These are phyloP conservation scores for Kluyveromyces nonfermentans DNA, from an alignment of 805 yeast species.

Conservation along the genomic window DNA sequence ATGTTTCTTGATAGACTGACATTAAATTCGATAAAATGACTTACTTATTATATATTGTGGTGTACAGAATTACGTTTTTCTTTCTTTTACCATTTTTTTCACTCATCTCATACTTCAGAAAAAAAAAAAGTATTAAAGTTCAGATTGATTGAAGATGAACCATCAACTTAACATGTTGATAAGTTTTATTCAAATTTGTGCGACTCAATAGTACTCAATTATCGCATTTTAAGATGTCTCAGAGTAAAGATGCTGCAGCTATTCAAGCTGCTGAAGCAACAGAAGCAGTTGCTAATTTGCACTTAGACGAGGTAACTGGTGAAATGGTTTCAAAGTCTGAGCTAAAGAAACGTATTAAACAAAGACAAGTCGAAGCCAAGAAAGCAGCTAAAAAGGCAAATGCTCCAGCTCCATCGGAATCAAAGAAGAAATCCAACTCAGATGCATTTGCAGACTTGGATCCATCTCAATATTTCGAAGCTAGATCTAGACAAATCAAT, in stretches of 20 bases:
- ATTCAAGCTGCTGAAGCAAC: slow-evolving; percentile 31
- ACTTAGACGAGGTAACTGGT: slow-evolving; percentile 90
- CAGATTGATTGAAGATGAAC: no score
- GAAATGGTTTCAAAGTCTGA: slow-evolving; percentile 95
- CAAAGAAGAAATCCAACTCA: slow-evolving; percentile 43
- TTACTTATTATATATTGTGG: background rate
- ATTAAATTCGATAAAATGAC: background rate
- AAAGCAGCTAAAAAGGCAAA: slow-evolving; percentile 82
- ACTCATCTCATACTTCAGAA: background rate
- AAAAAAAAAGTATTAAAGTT: no score
- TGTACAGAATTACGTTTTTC: background rate
- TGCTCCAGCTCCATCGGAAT: slow-evolving; percentile 32
- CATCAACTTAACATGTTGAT: no score
- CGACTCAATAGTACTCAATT: background rate
- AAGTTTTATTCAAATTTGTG: no score
- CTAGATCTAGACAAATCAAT: slow-evolving; percentile 82
- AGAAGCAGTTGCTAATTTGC: slow-evolving; percentile 67
- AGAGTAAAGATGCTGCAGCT: slow-evolving; percentile 42
- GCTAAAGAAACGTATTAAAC: slow-evolving; percentile 90
- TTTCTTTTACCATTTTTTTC: background rate
- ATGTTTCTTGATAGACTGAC: background rate
- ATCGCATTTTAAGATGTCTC: slow-evolving; percentile 22
- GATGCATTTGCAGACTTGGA: slow-evolving; percentile 78
- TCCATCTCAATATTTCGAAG: slow-evolving; percentile 91
- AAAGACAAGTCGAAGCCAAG: slow-evolving; percentile 76